A percentile compares a stretch with the other conserved stretches of the same genome.
phyloP scores from a whole-genome alignment of 805 yeast genomes.

The Yamadazyma takamatsuzukensis region DNA sequence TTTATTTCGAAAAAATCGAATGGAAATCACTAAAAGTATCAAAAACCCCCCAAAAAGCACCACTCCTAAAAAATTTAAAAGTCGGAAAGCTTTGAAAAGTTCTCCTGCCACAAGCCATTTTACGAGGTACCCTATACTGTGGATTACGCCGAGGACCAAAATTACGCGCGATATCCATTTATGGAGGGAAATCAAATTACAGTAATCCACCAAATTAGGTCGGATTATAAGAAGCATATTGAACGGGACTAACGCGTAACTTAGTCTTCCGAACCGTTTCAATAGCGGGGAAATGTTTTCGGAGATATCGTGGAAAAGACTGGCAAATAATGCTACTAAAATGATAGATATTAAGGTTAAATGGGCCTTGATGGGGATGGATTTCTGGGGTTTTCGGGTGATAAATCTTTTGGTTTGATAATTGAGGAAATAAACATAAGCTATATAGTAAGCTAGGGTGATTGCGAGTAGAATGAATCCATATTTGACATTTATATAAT shows the following conservation, averaged over 20 bases:
- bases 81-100: slow-evolving; percentile 28
- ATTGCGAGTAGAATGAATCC: slow-evolving; percentile 52
- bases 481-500: slow-evolving; percentile 50
- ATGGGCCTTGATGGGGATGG: slow-evolving; percentile 3
- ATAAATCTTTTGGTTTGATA: background rate
- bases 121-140: slow-evolving; percentile 48
- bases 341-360: slow-evolving; percentile 1
- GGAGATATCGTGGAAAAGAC: slow-evolving; percentile 1
- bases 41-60: slow-evolving; percentile 33
- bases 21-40: slow-evolving; percentile 41
- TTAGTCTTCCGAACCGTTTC: slow-evolving; percentile 61
- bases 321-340: slow-evolving; percentile 2
- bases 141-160: slow-evolving; percentile 42
- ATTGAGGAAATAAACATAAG: slow-evolving; percentile 4
- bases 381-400: background rate
- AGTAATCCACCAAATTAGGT: slow-evolving; percentile 46
- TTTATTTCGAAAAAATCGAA: slow-evolving; percentile 46
- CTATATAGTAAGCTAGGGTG: slow-evolving; percentile 32
- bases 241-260: slow-evolving; percentile 56
- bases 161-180: slow-evolving; percentile 69
- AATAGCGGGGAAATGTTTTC: slow-evolving; percentile 21
- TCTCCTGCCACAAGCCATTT: slow-evolving; percentile 45
- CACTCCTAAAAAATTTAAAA: slow-evolving; percentile 52
- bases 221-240: slow-evolving; percentile 53
- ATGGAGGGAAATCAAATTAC: slow-evolving; percentile 55